Evolutionary conservation across 2,329 filamentous ascomycete species (phyloP).

Genomic region (Boeremia lycopersici): DNA sequence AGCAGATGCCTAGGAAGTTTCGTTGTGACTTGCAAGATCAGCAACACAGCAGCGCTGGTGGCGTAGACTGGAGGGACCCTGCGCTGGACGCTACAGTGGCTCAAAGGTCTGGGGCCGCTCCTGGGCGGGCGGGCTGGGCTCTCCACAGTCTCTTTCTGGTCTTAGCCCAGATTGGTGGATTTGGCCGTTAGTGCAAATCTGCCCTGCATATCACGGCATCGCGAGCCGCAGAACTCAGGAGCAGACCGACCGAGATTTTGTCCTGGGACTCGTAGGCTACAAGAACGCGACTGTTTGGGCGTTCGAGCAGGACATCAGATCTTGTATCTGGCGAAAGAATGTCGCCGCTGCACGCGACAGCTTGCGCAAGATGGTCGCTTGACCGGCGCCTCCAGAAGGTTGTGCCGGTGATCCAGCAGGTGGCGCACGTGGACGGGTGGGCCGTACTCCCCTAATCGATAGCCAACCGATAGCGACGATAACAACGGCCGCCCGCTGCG

Average conservation of each 20-base stretch:
- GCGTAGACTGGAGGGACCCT: neutral
- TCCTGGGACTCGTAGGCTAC: neutral
- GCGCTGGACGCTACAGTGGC: slow-evolving; percentile 4
- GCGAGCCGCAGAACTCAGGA: slow-evolving; percentile 6
- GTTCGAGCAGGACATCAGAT: too few species aligned
- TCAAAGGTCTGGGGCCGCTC: slow-evolving; percentile 8
- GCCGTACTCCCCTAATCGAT: slow-evolving; percentile 6
- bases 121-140: slow-evolving; percentile 7
- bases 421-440: slow-evolving; percentile 25
- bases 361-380: slow-evolving; percentile 19
- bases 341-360: slow-evolving; percentile 22
- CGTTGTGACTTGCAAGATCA: neutral
- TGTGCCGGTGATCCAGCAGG: slow-evolving; percentile 22
- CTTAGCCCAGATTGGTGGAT: slow-evolving; percentile 27
- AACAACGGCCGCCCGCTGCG: slow-evolving; percentile 15
- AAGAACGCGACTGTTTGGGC: neutral
- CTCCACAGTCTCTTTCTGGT: slow-evolving; percentile 8
- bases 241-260: slow-evolving; percentile 15
- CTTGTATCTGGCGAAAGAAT: neutral
- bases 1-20: neutral
- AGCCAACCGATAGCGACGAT: slow-evolving; percentile 17
- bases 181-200: slow-evolving; percentile 21
- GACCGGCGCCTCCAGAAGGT: slow-evolving; percentile 16
- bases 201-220: slow-evolving; percentile 35
- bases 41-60: neutral